Evolutionary conservation across 345 rosid genomes (phyloP).

Genomic region (Boechera retrofracta): DNA sequence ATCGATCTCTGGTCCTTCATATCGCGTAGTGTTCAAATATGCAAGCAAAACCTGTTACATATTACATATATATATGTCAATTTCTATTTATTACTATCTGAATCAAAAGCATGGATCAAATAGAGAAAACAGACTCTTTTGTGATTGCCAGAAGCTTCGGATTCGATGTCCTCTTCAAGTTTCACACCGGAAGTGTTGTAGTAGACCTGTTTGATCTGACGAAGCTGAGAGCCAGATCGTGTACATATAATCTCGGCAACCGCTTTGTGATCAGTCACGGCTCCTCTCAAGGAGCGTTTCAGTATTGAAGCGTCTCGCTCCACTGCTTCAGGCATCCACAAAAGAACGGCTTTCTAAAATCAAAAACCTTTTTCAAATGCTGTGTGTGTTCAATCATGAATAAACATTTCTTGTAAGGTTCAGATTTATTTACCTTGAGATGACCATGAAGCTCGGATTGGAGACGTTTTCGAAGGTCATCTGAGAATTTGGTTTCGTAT

Average conservation of each 20-base stretch:
- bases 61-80: background rate
- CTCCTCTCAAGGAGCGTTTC: constrained; percentile 53
- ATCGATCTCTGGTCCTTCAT: constrained; percentile 78
- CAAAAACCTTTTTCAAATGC: background rate
- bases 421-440: constrained; percentile 51
- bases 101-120: constrained; percentile 1
- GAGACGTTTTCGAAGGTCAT: constrained; percentile 56
- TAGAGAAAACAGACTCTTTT: constrained; percentile 47
- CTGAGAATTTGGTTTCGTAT: constrained; percentile 55
- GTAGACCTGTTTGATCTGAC: constrained; percentile 63
- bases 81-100: background rate
- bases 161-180: constrained; percentile 56
- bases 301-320: constrained; percentile 55
- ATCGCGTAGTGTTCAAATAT: constrained; percentile 56
- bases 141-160: constrained; percentile 57
- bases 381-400: background rate
- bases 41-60: constrained; percentile 56
- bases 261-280: constrained; percentile 55
- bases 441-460: constrained; percentile 66
- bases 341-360: constrained; percentile 58
- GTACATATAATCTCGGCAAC: constrained; percentile 63
- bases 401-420: background rate
- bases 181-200: constrained; percentile 40
- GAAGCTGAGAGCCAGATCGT: constrained; percentile 56
- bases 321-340: constrained; percentile 66